Evolutionary conservation across 768 basidiomycete species (phyloP).

Genomic region (Ephemerocybe angulata): DNA sequence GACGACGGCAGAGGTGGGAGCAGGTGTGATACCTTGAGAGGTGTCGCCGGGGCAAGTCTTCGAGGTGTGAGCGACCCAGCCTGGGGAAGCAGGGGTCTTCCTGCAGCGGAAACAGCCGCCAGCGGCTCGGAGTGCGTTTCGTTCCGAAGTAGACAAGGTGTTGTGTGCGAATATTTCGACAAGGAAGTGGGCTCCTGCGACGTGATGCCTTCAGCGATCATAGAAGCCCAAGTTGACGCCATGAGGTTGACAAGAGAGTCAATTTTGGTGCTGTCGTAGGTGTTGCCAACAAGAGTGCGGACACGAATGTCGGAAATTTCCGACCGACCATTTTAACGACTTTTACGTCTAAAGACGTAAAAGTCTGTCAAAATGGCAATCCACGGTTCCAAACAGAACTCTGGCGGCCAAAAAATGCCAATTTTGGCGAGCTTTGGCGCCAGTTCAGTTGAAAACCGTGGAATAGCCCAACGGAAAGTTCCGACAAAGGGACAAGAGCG

Average conservation of each 20-base stretch:
- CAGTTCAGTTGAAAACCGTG: too few species aligned
- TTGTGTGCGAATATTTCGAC: background rate
- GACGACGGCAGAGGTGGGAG: background rate
- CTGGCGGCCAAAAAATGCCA: too few species aligned
- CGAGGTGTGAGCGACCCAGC: background rate
- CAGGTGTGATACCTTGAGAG: background rate
- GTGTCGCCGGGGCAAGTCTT: background rate
- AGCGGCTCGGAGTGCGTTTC: background rate
- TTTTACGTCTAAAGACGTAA: too few species aligned
- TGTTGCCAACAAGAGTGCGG: background rate
- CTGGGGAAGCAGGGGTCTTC: background rate
- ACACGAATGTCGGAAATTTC: too few species aligned
- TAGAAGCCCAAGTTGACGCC: background rate
- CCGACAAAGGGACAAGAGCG: background rate
- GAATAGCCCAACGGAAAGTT: too few species aligned
- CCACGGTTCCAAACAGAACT: too few species aligned
- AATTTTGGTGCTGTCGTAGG: background rate
- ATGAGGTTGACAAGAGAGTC: background rate
- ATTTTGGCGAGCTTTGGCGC: too few species aligned
- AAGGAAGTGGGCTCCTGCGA: background rate
- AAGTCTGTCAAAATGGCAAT: too few species aligned
- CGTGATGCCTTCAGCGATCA: background rate
- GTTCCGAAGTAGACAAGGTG: background rate
- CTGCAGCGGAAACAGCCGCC: background rate
- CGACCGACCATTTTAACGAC: too few species aligned